phyloP scores from a whole-genome alignment of 108 stramenopile genomes.

The Skeletonema marinoi region DNA sequence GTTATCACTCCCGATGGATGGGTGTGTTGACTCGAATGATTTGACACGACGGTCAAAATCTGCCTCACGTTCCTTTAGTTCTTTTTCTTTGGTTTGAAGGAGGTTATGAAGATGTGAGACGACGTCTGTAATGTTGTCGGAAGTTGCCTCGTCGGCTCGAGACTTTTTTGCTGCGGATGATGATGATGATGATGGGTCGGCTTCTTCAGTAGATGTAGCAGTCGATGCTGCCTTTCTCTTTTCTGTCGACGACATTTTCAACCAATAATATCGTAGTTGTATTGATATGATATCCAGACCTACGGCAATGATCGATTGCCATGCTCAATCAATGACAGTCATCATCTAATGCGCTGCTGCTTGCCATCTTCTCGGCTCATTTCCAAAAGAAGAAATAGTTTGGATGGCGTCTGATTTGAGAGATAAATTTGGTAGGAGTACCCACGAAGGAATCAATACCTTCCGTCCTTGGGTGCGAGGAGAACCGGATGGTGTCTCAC shows the following conservation, averaged over 20 bases:
- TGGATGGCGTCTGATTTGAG: too few species aligned
- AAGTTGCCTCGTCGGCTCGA: background rate
- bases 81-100: conserved; percentile 10
- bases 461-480: too few species aligned
- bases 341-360: too few species aligned
- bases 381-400: too few species aligned
- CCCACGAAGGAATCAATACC: too few species aligned
- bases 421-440: too few species aligned
- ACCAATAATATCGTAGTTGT: too few species aligned
- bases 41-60: conserved; percentile 7
- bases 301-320: too few species aligned
- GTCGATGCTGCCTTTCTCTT: background rate
- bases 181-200: background rate
- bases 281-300: too few species aligned
- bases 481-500: too few species aligned
- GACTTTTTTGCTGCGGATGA: background rate
- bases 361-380: too few species aligned
- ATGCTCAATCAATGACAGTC: too few species aligned
- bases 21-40: background rate
- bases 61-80: background rate
- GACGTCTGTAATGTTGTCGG: background rate
- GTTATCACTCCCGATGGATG: background rate
- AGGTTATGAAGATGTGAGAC: conserved; percentile 5
- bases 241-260: background rate
- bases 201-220: background rate